Base-by-base conservation (phyloP, 2,329 filamentous ascomycete genomes). In the Stromatinia cepivora region DNA sequence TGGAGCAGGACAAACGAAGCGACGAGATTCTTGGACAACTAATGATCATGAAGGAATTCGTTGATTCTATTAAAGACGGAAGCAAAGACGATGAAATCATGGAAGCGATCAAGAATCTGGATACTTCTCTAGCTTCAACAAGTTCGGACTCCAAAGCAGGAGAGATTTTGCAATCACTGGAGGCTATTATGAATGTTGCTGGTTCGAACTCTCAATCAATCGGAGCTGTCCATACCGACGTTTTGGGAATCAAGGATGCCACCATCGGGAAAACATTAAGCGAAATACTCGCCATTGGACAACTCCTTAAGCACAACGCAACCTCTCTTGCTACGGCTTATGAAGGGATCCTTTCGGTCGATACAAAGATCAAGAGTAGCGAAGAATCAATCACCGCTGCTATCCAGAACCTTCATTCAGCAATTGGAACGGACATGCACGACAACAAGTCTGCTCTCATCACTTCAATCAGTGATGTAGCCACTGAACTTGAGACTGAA, bases 401-500 rank as follows among this genome's bases (percentile, higher is more conserved):
- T 4, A 62, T 72, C 1, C 64, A 70, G 39, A 64, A 71, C 20
- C 34, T 71, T 17, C 69, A 71, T 15, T 66, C 66, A 6, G 61
- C 64, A 8, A 31, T 71, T 22, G 57, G 52, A n/a, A 67, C 52
- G 15, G 69, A 72, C 17, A 52, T 71, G 13, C 34, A 66, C 4
- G 69, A 70, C 13, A 69, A 61, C 17, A 64, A 53, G 42, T 69
- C 64, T 20, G 59, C 31, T 25, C 62, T 71, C 17, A 63, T 63
- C 15, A 63, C 66, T 10, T 70, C 71, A 20, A 42, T 71, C 28
- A 57, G 59, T 31, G 65, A 71, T n/a, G 53, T 56, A n/a, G 53
- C 68, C 2, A 52, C 64, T 31, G 70, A 70, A 17, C 53, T 72
- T n/a, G 71, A 71, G n/a, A 52, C 31, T 25, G 70, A 73, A 39